Conservation (phyloP, 1,284 basidiomycete species). For the Tetrapyrgos nigripes region DNA sequence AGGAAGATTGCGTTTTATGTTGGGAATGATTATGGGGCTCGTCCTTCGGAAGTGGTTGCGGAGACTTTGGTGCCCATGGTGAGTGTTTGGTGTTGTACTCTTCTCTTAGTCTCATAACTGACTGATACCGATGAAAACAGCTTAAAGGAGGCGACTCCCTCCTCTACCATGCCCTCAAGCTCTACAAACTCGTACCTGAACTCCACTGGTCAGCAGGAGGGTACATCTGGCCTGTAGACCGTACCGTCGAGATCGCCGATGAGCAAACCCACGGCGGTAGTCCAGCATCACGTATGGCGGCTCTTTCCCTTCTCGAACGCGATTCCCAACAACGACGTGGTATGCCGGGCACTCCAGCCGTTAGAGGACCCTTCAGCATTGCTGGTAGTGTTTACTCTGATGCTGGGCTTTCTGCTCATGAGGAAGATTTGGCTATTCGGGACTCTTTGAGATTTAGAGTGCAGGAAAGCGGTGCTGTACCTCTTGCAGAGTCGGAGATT, state of each 20-base stretch:
- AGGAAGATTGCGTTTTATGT: slow-evolving; percentile 76
- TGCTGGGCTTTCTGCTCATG: slow-evolving; percentile 30
- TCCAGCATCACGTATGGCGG: slow-evolving; percentile 34
- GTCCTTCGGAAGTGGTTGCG: slow-evolving; percentile 72
- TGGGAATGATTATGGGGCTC: slow-evolving; percentile 72
- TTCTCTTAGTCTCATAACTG: neutral
- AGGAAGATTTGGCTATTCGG: slow-evolving; percentile 35
- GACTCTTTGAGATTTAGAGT: slow-evolving; percentile 61
- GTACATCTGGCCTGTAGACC: slow-evolving; percentile 79
- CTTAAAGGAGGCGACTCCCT: slow-evolving; percentile 78
- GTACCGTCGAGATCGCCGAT: slow-evolving; percentile 62
- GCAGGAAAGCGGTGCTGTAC: slow-evolving; percentile 70
- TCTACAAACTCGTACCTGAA: slow-evolving; percentile 75
- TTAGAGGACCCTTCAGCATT: slow-evolving; percentile 24
- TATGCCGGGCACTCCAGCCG: slow-evolving; percentile 18
- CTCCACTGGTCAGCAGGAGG: slow-evolving; percentile 82
- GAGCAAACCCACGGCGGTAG: slow-evolving; percentile 36
- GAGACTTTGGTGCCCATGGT: slow-evolving; percentile 75
- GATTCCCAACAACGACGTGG: no score
- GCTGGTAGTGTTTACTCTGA: slow-evolving; percentile 17
- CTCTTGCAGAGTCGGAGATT: slow-evolving; percentile 67
- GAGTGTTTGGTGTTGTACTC: slow-evolving; percentile 29
- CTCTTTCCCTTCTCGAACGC: slow-evolving; percentile 19
- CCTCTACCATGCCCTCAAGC: slow-evolving; percentile 75
- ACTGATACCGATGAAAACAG: slow-evolving; percentile 40